A percentile compares a stretch with the other conserved stretches of the same genome.
These are phyloP conservation scores for Polysphondylium violaceum DNA, from an alignment of 78 protist species.

Conservation along the genomic window DNA sequence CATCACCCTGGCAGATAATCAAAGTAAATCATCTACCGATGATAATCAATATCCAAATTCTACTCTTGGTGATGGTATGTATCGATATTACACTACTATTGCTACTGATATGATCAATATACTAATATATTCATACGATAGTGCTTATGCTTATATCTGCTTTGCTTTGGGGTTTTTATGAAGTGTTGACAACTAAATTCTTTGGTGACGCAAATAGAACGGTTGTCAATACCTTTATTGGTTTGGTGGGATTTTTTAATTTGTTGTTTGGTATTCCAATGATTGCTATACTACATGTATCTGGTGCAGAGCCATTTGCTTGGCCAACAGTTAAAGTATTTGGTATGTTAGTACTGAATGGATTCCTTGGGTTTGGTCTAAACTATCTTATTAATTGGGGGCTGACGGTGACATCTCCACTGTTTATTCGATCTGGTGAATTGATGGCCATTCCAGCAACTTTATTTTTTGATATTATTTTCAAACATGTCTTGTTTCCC, in stretches of 20 bases:
- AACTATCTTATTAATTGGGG: slow-evolving; percentile 51
- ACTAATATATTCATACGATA: too few species aligned
- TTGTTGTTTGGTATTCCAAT: slow-evolving; percentile 27
- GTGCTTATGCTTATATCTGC: slow-evolving; percentile 54
- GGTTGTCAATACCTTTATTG: slow-evolving; percentile 31
- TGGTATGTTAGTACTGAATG: slow-evolving; percentile 12
- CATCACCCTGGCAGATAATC: slow-evolving; percentile 31
- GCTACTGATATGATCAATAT: too few species aligned
- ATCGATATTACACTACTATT: too few species aligned
- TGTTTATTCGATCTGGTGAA: slow-evolving; percentile 57
- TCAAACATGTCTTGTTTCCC: slow-evolving; percentile 30
- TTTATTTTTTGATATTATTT: slow-evolving; percentile 19
- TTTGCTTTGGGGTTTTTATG: slow-evolving; percentile 46
- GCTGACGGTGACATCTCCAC: slow-evolving; percentile 40
- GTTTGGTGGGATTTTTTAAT: slow-evolving; percentile 8
- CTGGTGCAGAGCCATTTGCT: slow-evolving; percentile 22
- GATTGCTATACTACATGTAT: neutral
- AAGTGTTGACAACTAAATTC: slow-evolving; percentile 43
- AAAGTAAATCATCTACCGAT: neutral
- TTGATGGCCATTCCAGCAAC: slow-evolving; percentile 60
- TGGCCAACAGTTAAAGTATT: neutral
- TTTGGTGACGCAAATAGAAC: slow-evolving; percentile 40
- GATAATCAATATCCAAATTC: slow-evolving; percentile 29
- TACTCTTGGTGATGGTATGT: slow-evolving; percentile 37
- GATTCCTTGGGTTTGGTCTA: neutral